phyloP scores from a whole-genome alignment of 2,329 filamentous ascomycete species.

The Neonectria faginata region DNA sequence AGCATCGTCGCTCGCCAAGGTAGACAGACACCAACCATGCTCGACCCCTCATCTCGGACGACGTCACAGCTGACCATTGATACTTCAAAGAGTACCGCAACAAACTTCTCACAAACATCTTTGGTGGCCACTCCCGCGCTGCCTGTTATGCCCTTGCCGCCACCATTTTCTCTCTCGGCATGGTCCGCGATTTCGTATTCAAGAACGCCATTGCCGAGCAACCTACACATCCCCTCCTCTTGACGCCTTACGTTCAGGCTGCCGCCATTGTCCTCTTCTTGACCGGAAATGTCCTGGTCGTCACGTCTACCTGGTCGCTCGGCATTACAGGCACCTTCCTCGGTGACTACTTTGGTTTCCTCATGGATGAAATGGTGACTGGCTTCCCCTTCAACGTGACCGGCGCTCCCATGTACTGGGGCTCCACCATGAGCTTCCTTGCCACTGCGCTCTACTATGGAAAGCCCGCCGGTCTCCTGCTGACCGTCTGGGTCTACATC shows the following conservation, averaged over 20 bases:
- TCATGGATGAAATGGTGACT: constrained; percentile 95
- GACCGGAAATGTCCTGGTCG: constrained; percentile 83
- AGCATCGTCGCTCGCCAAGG: constrained; percentile 88
- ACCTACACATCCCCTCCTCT: constrained; percentile 80
- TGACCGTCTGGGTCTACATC: constrained; percentile 79
- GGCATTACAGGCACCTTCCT: constrained; percentile 96
- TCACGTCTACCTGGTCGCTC: constrained; percentile 90
- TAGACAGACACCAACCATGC: constrained; percentile 50
- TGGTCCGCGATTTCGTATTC: constrained; percentile 89
- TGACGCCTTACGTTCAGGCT: constrained; percentile 68
- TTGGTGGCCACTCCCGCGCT: constrained; percentile 78
- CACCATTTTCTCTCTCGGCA: constrained; percentile 90
- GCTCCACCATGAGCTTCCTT: constrained; percentile 91
- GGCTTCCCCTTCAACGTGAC: constrained; percentile 96
- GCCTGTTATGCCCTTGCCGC: constrained; percentile 92
- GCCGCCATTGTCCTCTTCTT: constrained; percentile 78
- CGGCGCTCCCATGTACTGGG: constrained; percentile 95
- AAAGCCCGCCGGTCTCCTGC: constrained; percentile 84
- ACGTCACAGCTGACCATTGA: constrained; percentile 33
- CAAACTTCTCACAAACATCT: constrained; percentile 88
- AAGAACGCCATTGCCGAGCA: constrained; percentile 82
- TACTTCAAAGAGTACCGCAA: constrained; percentile 82
- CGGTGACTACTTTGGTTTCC: constrained; percentile 97
- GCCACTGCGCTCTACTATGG: constrained; percentile 87
- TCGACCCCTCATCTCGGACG: background rate